These are phyloP conservation scores for Fulvia fulva DNA, from an alignment of 2,329 filamentous ascomycete genomes.

Conservation along the genomic window DNA sequence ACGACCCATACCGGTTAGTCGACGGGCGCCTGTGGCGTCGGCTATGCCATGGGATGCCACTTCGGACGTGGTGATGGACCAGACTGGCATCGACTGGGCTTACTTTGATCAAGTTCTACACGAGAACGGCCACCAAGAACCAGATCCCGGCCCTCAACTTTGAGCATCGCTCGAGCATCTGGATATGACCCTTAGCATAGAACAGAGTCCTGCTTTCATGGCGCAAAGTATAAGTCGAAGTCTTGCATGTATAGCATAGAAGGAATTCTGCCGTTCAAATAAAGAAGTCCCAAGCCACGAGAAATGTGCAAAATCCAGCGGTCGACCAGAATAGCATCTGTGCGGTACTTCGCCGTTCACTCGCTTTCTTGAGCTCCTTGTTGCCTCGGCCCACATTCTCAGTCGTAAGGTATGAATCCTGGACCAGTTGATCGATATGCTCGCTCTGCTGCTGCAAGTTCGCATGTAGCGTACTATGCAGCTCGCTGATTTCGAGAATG, in stretches of 20 bases:
- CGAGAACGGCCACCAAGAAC: constrained; percentile 1
- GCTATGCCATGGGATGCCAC: not conserved
- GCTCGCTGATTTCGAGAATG: constrained; percentile 83
- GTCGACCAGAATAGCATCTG: constrained; percentile 48
- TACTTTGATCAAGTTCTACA: constrained; percentile 12
- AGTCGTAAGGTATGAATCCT: constrained; percentile 74
- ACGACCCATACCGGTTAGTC: not conserved
- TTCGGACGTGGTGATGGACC: constrained; percentile 1
- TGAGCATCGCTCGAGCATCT: not conserved
- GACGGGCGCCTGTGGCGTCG: not conserved
- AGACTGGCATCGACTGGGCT: constrained; percentile 11
- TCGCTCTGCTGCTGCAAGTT: constrained; percentile 83
- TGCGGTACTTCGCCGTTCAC: constrained; percentile 50
- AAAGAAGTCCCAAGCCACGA: constrained; percentile 49
- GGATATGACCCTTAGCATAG: not conserved
- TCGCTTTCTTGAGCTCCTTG: constrained; percentile 82
- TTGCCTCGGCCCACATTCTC: constrained; percentile 89
- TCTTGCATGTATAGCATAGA: not conserved
- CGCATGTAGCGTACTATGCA: constrained; percentile 82
- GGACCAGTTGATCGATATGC: constrained; percentile 82
- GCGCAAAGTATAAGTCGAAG: not conserved
- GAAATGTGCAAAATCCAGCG: constrained; percentile 42
- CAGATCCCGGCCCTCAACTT: not conserved
- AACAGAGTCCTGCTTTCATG: not conserved
- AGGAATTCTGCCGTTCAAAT: constrained; percentile 32